phyloP scores from a whole-genome alignment of 371 early-diverging fungal species.

The Mortierella polycephala region DNA sequence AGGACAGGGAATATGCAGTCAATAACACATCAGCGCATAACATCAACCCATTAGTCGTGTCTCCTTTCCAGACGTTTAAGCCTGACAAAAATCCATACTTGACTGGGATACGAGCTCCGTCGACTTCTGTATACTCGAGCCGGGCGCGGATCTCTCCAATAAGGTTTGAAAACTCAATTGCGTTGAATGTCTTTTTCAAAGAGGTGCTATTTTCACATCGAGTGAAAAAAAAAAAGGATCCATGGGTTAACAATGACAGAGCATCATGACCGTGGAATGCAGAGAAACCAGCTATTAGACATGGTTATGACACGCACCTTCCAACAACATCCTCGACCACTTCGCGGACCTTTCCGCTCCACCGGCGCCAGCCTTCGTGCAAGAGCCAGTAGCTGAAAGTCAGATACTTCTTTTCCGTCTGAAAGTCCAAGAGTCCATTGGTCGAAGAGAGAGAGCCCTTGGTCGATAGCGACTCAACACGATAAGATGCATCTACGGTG shows the following conservation, averaged over 20 bases:
- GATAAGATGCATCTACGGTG: slow-evolving; percentile 60
- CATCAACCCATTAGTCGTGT: neutral
- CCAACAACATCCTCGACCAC: slow-evolving; percentile 77
- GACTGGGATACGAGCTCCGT: slow-evolving; percentile 37
- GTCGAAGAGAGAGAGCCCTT: slow-evolving; percentile 51
- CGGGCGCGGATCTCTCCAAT: slow-evolving; percentile 55
- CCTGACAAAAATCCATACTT: slow-evolving; percentile 16
- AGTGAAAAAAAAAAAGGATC: neutral
- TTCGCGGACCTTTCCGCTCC: slow-evolving; percentile 69
- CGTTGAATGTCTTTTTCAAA: slow-evolving; percentile 38
- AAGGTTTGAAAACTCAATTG: slow-evolving; percentile 55
- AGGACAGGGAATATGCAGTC: neutral
- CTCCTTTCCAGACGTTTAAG: too few species aligned
- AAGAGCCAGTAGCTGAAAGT: slow-evolving; percentile 93
- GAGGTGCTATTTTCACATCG: slow-evolving; percentile 13
- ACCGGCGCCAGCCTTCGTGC: slow-evolving; percentile 88
- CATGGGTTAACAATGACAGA: too few species aligned
- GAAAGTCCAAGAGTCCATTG: slow-evolving; percentile 41
- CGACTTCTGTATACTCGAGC: slow-evolving; percentile 54
- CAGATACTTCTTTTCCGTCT: slow-evolving; percentile 84
- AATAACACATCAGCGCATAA: slow-evolving; percentile 16
- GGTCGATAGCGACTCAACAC: slow-evolving; percentile 58
- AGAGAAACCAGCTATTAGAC: neutral
- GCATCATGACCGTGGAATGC: neutral
- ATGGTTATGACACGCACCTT: slow-evolving; percentile 56